These are phyloP conservation scores for Monosporascus sp. DNA, from an alignment of 2,329 filamentous ascomycete species.

Conservation along the genomic window DNA sequence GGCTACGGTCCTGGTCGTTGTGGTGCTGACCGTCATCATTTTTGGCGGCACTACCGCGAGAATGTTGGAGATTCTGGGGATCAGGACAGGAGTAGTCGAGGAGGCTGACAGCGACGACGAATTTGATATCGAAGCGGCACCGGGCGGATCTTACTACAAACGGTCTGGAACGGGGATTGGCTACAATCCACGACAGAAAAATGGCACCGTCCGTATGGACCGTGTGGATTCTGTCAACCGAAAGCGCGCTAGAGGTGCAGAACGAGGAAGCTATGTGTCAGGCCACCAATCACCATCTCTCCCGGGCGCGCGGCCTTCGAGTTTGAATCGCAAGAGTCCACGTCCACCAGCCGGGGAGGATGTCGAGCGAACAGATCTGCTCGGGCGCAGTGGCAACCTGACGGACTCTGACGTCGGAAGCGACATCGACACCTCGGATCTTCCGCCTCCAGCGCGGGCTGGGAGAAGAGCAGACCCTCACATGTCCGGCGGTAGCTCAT, in stretches of 20 bases:
- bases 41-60: conserved; percentile 95
- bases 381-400: conserved; percentile 39
- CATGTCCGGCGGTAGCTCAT: conserved; percentile 23
- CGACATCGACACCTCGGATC: conserved; percentile 62
- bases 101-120: conserved; percentile 98
- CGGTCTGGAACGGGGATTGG: conserved; percentile 73
- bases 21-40: conserved; percentile 96
- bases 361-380: conserved; percentile 51
- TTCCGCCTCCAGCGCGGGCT: conserved; percentile 53
- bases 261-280: conserved; percentile 46
- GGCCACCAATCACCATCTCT: conserved; percentile 47
- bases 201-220: conserved; percentile 55
- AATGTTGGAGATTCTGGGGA: conserved; percentile 97
- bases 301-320: conserved; percentile 35
- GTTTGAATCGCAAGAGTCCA: conserved; percentile 49
- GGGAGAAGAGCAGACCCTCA: conserved; percentile 25
- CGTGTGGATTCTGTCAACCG: conserved; percentile 37
- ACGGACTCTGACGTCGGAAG: conserved; percentile 57
- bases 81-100: conserved; percentile 91
- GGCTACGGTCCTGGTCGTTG: conserved; percentile 94
- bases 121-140: conserved; percentile 85
- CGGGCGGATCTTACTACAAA: conserved; percentile 71
- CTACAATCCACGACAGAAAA: conserved; percentile 61
- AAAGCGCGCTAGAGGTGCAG: conserved; percentile 20
- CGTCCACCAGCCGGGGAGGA: conserved; percentile 36